Conservation (phyloP, 1,284 basidiomycete genomes). For the Volvariella surrecta region DNA sequence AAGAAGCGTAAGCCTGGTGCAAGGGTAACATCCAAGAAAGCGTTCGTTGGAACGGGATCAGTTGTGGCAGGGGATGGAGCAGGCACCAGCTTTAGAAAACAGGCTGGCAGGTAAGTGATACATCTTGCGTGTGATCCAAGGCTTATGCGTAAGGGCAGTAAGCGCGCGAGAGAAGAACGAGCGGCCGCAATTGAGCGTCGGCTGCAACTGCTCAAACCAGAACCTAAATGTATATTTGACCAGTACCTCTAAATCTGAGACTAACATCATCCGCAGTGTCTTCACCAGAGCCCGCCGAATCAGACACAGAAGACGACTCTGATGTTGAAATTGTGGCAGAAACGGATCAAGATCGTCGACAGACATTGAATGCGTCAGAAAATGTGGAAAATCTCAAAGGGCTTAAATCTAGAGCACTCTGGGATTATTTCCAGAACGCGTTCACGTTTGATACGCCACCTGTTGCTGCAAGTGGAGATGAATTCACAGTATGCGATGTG, state of each 20-base stretch:
- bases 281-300: conserved; percentile 15
- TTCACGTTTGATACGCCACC: conserved; percentile 27
- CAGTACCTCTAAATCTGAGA: neutral
- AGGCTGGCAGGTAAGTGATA: conserved; percentile 49
- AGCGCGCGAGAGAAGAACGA: conserved; percentile 66
- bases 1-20: conserved; percentile 64
- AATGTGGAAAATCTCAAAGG: conserved; percentile 26
- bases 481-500: conserved; percentile 20
- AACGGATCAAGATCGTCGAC: conserved; percentile 48
- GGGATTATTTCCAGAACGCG: conserved; percentile 37
- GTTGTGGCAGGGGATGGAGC: conserved; percentile 39
- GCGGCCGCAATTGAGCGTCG: conserved; percentile 64
- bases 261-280: conserved; percentile 10
- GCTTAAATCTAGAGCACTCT: conserved; percentile 24
- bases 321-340: conserved; percentile 34
- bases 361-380: conserved; percentile 35
- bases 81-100: conserved; percentile 59
- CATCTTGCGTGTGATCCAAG: neutral
- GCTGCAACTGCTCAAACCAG: conserved; percentile 33
- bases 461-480: conserved; percentile 13
- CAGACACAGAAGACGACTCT: conserved; percentile 15
- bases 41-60: conserved; percentile 49
- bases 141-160: conserved; percentile 30
- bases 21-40: conserved; percentile 49
- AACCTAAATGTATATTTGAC: conserved; percentile 17